Evolutionary conservation across 1,139 yeast genomes (phyloP).

Genomic region (Saccharomyces pastorianus): DNA sequence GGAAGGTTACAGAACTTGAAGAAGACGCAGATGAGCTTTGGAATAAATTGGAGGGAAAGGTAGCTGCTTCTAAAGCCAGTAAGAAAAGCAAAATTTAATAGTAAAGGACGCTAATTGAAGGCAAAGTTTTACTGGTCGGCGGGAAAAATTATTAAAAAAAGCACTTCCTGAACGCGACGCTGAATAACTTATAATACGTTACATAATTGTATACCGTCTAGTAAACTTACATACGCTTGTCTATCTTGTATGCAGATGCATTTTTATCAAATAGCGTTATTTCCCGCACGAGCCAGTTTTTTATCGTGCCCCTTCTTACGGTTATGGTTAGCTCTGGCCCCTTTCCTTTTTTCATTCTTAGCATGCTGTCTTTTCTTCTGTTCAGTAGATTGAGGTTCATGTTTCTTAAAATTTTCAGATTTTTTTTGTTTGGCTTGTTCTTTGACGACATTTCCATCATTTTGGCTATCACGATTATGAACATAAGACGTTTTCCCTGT

Average conservation of each 20-base stretch:
- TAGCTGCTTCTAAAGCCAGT: slow-evolving; percentile 2
- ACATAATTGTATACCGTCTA: neutral
- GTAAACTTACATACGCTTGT: neutral
- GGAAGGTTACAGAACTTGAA: slow-evolving; percentile 11
- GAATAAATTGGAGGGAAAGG: slow-evolving; percentile 8
- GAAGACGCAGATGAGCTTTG: slow-evolving; percentile 12
- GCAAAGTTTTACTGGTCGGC: neutral
- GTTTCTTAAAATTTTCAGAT: slow-evolving; percentile 6
- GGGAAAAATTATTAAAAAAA: too few species aligned
- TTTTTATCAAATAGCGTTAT: neutral
- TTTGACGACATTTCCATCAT: neutral
- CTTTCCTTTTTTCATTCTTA: slow-evolving; percentile 49
- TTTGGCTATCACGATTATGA: slow-evolving; percentile 12
- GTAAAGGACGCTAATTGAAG: neutral
- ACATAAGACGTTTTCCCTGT: slow-evolving; percentile 26
- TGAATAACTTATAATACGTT: neutral
- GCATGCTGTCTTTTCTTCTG: slow-evolving; percentile 34
- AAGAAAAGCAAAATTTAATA: neutral
- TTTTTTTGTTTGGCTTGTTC: slow-evolving; percentile 5
- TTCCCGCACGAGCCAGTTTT: slow-evolving; percentile 36
- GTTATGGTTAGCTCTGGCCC: slow-evolving; percentile 53
- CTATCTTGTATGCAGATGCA: neutral
- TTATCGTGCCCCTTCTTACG: slow-evolving; percentile 54
- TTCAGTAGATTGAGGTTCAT: slow-evolving; percentile 6
- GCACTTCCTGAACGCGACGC: neutral